phyloP scores from a whole-genome alignment of 2,329 filamentous ascomycete genomes.

The Fusarium musae region DNA sequence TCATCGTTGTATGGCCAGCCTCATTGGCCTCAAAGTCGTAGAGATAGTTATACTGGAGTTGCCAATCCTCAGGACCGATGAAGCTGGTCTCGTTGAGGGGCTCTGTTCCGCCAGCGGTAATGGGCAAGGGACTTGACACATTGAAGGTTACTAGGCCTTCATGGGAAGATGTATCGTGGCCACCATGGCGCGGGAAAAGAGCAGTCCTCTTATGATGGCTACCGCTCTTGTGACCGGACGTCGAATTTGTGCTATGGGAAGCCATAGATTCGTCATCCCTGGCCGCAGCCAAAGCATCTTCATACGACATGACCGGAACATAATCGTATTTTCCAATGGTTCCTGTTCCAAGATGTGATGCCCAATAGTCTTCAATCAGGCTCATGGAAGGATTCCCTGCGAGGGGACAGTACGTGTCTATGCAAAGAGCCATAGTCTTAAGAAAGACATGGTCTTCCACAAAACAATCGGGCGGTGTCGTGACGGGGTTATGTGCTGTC shows the following conservation, averaged over 20 bases:
- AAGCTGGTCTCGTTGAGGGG: slow-evolving; percentile 50
- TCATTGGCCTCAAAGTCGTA: slow-evolving; percentile 62
- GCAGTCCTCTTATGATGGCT: not conserved
- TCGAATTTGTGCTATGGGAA: not conserved
- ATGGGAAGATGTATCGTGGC: not conserved
- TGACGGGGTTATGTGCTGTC: slow-evolving; percentile 35
- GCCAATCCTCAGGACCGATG: slow-evolving; percentile 45
- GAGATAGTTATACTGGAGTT: slow-evolving; percentile 61
- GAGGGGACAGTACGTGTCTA: slow-evolving; percentile 46
- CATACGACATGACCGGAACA: slow-evolving; percentile 44
- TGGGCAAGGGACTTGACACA: slow-evolving; percentile 32
- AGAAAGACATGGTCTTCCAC: slow-evolving; percentile 45
- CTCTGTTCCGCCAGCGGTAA: slow-evolving; percentile 29
- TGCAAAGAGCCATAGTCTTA: slow-evolving; percentile 50
- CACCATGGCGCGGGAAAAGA: slow-evolving; percentile 18
- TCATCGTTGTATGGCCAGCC: slow-evolving; percentile 31
- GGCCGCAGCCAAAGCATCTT: slow-evolving; percentile 41
- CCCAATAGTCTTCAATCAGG: slow-evolving; percentile 45
- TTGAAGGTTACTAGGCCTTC: slow-evolving; percentile 1
- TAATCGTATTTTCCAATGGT: slow-evolving; percentile 40
- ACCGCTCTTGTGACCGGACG: not conserved
- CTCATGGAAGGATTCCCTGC: slow-evolving; percentile 32
- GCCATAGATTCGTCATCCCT: slow-evolving; percentile 34
- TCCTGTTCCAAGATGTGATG: slow-evolving; percentile 44
- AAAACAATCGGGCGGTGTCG: slow-evolving; percentile 46